phyloP scores from a whole-genome alignment of 2,329 filamentous ascomycete genomes.

The Ceratocystis harringtonii region DNA sequence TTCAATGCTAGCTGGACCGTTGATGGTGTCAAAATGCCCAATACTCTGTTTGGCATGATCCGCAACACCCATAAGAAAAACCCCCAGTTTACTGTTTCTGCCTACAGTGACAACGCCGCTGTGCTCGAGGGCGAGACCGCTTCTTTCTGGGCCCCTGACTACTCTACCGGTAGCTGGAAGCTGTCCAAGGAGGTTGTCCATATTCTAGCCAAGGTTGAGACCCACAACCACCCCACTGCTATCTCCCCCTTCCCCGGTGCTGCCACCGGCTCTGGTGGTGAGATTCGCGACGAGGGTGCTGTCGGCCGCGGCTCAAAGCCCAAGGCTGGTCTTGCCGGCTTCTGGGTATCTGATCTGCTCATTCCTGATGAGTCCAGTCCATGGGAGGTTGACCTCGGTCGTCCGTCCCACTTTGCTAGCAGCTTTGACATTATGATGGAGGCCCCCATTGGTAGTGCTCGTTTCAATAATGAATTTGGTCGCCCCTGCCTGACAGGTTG shows the following conservation, averaged over 20 bases:
- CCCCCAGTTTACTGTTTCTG: constrained; percentile 74
- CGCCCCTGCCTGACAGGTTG: constrained; percentile 76
- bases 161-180: constrained; percentile 74
- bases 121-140: constrained; percentile 40
- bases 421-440: constrained; percentile 96
- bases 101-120: constrained; percentile 97
- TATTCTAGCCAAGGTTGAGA: constrained; percentile 88
- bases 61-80: constrained; percentile 79
- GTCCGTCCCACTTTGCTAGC: constrained; percentile 81
- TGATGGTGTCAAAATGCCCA: constrained; percentile 63
- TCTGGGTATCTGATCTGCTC: constrained; percentile 85
- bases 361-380: constrained; percentile 71
- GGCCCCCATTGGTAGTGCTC: constrained; percentile 83
- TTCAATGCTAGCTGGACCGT: constrained; percentile 97
- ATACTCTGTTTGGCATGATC: constrained; percentile 91
- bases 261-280: constrained; percentile 86
- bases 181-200: constrained; percentile 76
- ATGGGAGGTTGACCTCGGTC: constrained; percentile 86
- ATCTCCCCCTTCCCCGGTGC: constrained; percentile 88
- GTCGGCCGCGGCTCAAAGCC: constrained; percentile 85
- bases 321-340: constrained; percentile 82
- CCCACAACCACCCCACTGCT: constrained; percentile 92
- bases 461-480: constrained; percentile 97
- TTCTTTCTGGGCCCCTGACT: constrained; percentile 68
- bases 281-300: constrained; percentile 89